Percentiles rank a stretch among this genome's conserved stretches.
phyloP scores from a whole-genome alignment of 202 grass and related monocot species.

The Alloteropsis angusta region DNA sequence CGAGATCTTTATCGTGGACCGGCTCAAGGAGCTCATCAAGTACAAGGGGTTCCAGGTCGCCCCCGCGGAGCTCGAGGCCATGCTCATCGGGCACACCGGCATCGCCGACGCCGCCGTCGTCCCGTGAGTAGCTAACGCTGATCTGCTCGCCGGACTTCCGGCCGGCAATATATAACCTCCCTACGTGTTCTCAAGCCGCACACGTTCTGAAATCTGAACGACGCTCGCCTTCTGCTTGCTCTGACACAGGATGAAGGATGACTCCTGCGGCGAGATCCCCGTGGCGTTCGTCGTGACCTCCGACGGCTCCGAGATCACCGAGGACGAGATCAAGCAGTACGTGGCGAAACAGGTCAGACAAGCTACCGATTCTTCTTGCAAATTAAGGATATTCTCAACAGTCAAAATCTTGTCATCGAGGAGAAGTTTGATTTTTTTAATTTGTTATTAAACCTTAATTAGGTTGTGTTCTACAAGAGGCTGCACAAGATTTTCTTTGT shows the following conservation, averaged over 20 bases:
- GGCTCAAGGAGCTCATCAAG: conserved; percentile 74
- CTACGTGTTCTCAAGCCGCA: not conserved
- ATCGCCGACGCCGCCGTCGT: conserved; percentile 51
- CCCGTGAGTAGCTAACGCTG: conserved; percentile 14
- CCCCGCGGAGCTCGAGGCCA: conserved; percentile 55
- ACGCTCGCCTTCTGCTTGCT: not conserved
- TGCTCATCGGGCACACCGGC: conserved; percentile 43
- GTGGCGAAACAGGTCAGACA: conserved; percentile 41
- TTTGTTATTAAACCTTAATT: not conserved
- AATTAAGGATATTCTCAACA: not conserved
- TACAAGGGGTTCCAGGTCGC: conserved; percentile 65
- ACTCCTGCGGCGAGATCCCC: conserved; percentile 45
- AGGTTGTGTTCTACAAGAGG: conserved; percentile 66
- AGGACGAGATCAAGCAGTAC: conserved; percentile 58
- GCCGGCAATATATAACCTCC: not conserved
- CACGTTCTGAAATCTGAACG: not conserved
- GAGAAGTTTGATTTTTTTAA: not conserved
- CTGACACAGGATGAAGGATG: conserved; percentile 32
- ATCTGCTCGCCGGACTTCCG: not conserved
- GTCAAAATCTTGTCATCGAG: not conserved
- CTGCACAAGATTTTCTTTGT: conserved; percentile 47
- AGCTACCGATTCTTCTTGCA: not conserved
- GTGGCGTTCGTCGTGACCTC: conserved; percentile 52
- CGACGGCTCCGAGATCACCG: conserved; percentile 18
- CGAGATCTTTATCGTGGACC: conserved; percentile 55